Percentiles rank a stretch among this genome's conserved stretches.
phyloP scores from a whole-genome alignment of 140 eudicot species.

The Ambrosia hybrid region DNA sequence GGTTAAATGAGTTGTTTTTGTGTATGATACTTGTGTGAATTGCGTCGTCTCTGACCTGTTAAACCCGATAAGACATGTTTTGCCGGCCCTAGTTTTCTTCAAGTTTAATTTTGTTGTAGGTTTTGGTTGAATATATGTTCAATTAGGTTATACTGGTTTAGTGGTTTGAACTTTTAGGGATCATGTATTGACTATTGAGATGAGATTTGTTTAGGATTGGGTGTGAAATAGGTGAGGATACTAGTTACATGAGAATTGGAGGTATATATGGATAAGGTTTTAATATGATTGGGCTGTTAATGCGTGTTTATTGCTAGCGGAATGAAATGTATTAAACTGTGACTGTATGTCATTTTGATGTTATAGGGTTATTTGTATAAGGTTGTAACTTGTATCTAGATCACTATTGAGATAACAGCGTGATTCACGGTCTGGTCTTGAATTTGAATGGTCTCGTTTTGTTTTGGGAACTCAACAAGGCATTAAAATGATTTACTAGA shows the following conservation, averaged over 20 bases:
- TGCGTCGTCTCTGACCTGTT: too few relatives aligned
- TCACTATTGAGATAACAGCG: background rate
- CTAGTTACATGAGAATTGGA: background rate
- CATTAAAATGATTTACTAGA: background rate
- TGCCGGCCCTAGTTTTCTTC: background rate
- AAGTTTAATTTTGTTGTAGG: background rate
- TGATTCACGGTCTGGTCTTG: background rate
- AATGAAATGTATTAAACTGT: background rate
- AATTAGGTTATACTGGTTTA: background rate
- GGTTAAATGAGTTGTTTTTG: too few relatives aligned
- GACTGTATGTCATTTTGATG: slow-evolving; percentile 2
- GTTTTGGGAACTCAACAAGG: background rate
- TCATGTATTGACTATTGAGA: background rate
- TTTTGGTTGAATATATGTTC: too few relatives aligned
- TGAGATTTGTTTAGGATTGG: background rate
- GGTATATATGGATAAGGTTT: background rate
- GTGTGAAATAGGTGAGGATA: background rate
- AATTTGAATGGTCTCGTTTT: background rate
- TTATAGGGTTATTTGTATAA: background rate
- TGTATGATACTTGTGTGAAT: too few relatives aligned
- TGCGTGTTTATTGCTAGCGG: slow-evolving; percentile 5
- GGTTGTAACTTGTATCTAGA: background rate
- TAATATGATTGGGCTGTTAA: background rate
- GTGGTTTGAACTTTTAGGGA: background rate
- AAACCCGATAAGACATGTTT: too few relatives aligned